phyloP scores from a whole-genome alignment of 2,329 filamentous ascomycete genomes.

The Arthroderma sp. region DNA sequence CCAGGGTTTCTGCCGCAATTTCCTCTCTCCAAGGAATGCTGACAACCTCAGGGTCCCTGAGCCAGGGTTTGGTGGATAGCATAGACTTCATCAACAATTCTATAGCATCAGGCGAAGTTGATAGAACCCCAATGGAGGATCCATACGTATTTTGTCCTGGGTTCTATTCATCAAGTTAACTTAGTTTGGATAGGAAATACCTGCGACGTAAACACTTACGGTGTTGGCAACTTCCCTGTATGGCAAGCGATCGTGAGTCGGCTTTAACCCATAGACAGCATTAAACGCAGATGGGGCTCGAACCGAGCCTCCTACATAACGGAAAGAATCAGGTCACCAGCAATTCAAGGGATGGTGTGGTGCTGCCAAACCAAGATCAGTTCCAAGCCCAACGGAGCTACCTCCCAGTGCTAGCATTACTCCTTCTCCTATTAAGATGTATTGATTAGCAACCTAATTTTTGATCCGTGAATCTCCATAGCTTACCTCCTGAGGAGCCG shows the following conservation, averaged over 20 bases:
- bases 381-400: conserved; percentile 46
- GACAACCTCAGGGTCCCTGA: conserved; percentile 51
- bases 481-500: conserved; percentile 44
- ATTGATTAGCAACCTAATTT: neutral
- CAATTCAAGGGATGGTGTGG: neutral
- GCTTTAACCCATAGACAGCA: conserved; percentile 45
- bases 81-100: conserved; percentile 46
- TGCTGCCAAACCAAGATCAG: conserved; percentile 33
- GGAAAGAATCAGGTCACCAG: neutral
- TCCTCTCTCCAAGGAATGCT: conserved; percentile 54
- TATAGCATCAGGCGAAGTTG: conserved; percentile 43
- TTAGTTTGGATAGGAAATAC: neutral
- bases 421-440: conserved; percentile 31
- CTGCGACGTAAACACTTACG: neutral
- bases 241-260: conserved; percentile 42
- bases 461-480: neutral
- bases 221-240: conserved; percentile 51
- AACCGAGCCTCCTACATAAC: conserved; percentile 40
- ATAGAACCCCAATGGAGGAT: conserved; percentile 53
- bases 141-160: conserved; percentile 50
- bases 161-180: neutral
- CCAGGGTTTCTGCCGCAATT: conserved; percentile 24
- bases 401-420: conserved; percentile 44
- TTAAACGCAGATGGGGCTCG: conserved; percentile 51
- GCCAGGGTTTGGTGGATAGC: conserved; percentile 51